Base-by-base conservation (phyloP, 208 protist genomes). In the Leishmania lainsoni region DNA sequence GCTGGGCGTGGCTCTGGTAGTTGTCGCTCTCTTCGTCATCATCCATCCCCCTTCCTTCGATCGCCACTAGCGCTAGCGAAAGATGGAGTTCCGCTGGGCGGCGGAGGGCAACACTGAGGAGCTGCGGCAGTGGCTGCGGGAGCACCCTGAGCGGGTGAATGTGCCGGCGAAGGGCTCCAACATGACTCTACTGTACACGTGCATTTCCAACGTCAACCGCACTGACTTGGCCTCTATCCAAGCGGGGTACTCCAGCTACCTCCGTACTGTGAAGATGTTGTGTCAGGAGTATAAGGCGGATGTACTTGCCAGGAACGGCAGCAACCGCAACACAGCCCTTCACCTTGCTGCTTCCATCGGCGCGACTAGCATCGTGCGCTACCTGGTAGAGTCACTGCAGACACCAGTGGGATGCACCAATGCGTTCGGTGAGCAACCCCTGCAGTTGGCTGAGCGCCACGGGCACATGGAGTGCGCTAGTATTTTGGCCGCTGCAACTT, bases 251-350 rank as follows among this genome's bases (percentile, higher is more conserved):
- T 79, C 80, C 5, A 58, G 78, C 58, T 88, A 88, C 58, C 35
- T 90, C 39, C 29, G 63, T 16, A 90, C 77, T 10, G 84, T 93
- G 9, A 77, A 76, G 16, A 90, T 96, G 88, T 76, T 96, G 42
- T 87, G 89, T 16, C 81, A 86, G 35, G 91, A 96, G 83, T 96
- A 94, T 76, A 76, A 79, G 29, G 93, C 93, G 0, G 91, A 96
- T 61, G 61, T 82, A 8, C 70, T 75, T 45, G 86, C 87, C 22
- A 83, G 90, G 6, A 91, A 91, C 73, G 90, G 89, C 3, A 91
- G 86, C 10, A 81, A 78, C n/a, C 45, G 59, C 65, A 86, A 90
- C 78, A 94, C 91, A 29, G 81, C 82, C 66, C 63, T 94, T 51
- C 91, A 95, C 83, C 70, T 86, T 22, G 87, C 89, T 20, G 90